Conservation (phyloP, 176 grass and related monocot species). For the Tillandsia fasciculata region DNA sequence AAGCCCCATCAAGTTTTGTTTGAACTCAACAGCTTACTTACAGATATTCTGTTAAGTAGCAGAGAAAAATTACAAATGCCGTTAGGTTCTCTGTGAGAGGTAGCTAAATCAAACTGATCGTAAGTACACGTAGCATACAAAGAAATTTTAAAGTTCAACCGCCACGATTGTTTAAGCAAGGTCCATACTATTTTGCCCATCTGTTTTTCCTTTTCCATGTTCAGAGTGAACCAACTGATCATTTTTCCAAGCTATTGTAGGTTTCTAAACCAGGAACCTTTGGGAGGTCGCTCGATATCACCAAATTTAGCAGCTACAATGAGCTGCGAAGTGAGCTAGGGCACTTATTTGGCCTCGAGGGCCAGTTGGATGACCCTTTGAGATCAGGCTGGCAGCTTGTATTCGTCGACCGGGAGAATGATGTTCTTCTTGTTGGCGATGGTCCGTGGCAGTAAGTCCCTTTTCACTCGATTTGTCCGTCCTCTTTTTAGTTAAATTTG, state of each 20-base stretch:
- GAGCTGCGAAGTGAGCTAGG: constrained; percentile 78
- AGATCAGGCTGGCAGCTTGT: constrained; percentile 99
- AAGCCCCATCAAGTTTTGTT: too few species aligned
- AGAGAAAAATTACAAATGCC: too few species aligned
- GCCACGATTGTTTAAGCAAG: not conserved
- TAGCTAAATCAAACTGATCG: too few species aligned
- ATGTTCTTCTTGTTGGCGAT: constrained; percentile 88
- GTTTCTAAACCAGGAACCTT: constrained; percentile 91
- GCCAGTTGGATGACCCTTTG: constrained; percentile 87
- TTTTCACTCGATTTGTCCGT: not conserved
- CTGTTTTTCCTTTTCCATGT: not conserved
- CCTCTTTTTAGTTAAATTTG: not conserved
- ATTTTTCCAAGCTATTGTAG: constrained; percentile 29
- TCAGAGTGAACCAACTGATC: constrained; percentile 10
- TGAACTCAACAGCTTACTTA: too few species aligned
- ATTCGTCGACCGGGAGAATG: constrained; percentile 92
- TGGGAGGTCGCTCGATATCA: constrained; percentile 85
- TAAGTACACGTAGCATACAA: too few species aligned
- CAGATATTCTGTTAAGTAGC: too few species aligned
- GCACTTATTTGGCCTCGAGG: constrained; percentile 81
- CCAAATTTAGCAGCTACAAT: constrained; percentile 76
- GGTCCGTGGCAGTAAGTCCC: constrained; percentile 90
- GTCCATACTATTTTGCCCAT: not conserved
- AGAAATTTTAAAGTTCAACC: too few species aligned
- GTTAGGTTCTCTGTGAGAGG: not conserved